Evolutionary conservation across 805 yeast genomes (phyloP), one percentile per base, ranked within the genome.

Genomic region (Yarrowia deformans): DNA sequence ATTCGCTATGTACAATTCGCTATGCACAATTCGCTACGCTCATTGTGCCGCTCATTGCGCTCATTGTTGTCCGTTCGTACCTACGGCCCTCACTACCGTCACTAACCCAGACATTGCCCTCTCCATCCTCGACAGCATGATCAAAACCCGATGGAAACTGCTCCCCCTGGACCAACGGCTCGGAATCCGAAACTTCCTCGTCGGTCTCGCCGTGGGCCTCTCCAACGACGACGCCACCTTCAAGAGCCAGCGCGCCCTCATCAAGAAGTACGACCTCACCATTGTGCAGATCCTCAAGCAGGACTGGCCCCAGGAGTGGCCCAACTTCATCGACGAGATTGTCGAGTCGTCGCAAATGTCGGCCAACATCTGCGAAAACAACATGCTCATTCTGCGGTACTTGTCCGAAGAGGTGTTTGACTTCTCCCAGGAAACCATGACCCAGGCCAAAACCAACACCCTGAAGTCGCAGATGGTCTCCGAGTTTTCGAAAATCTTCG

Each of bases 231-330:
- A 91, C 70, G 81, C 83, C 10, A 83, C 86, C 40, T 92, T 93
- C 76, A 84, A 83, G 63, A 79, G 84, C 50, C 92, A 92, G 76
- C 89, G 88, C 75, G 88, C 97, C 23, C 84, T 95, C 76, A 91
- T 95, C 76, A 91, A 90, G 81, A 95, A 95, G 79, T 93, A 93
- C 74, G 97, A 95, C 80, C 84, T 95, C 76, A 94, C 98, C 16
- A 83, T 95, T 75, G 99, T 95, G 45, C 96, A 93, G 76, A 89
- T 95, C 67, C 86, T 95, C 76, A 95, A 95, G 76, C 98, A 95
- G 80, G 99, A 95, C 78, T 95, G 99, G 99, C 99, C 99, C 42
- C 91, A 89, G 74, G 90, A 93, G 78, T 95, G 99, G 99, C 98
- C 98, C 19, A 90, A 89, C 75, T 95, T 95, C 75, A 90, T 95